These are phyloP conservation scores for Ramalina intermedia DNA, from an alignment of 495 filamentous ascomycete genomes.

Conservation along the genomic window DNA sequence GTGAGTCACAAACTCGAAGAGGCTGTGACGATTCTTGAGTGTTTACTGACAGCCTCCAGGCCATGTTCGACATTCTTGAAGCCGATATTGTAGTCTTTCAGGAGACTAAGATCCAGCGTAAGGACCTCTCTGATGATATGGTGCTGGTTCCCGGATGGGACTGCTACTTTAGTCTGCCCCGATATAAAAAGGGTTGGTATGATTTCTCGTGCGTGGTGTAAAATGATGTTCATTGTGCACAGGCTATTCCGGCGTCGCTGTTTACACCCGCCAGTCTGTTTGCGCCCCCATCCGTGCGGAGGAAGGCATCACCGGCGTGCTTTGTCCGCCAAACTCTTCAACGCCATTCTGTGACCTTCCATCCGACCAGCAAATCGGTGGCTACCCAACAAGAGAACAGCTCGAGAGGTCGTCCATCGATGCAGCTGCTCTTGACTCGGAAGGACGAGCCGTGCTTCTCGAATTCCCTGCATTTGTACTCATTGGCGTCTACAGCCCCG, in stretches of 20 bases:
- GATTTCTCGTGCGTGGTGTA: background rate
- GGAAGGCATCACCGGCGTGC: constrained; percentile 77
- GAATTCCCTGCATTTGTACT: constrained; percentile 94
- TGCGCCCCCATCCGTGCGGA: constrained; percentile 85
- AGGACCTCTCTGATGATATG: constrained; percentile 91
- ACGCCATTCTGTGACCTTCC: constrained; percentile 66
- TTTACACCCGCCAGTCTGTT: constrained; percentile 81
- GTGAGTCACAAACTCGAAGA: constrained; percentile 22
- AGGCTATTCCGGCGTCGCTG: constrained; percentile 95
- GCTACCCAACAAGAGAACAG: constrained; percentile 62
- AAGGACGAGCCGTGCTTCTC: constrained; percentile 83
- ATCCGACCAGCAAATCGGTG: constrained; percentile 71
- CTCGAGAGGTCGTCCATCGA: constrained; percentile 47
- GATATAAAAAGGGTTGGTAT: constrained; percentile 70
- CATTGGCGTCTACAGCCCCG: constrained; percentile 80
- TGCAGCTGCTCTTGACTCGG: constrained; percentile 62
- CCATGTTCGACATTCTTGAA: constrained; percentile 89
- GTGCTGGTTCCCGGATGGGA: constrained; percentile 93
- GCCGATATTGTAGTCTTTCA: constrained; percentile 93
- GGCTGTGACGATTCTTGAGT: background rate
- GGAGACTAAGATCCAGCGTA: constrained; percentile 91
- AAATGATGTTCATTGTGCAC: constrained; percentile 2
- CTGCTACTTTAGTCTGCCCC: constrained; percentile 85
- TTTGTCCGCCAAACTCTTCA: constrained; percentile 62
- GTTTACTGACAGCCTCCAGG: constrained; percentile 23